These are phyloP conservation scores for Wickerhamomyces hampshirensis DNA, from an alignment of 805 yeast genomes.

Conservation along the genomic window DNA sequence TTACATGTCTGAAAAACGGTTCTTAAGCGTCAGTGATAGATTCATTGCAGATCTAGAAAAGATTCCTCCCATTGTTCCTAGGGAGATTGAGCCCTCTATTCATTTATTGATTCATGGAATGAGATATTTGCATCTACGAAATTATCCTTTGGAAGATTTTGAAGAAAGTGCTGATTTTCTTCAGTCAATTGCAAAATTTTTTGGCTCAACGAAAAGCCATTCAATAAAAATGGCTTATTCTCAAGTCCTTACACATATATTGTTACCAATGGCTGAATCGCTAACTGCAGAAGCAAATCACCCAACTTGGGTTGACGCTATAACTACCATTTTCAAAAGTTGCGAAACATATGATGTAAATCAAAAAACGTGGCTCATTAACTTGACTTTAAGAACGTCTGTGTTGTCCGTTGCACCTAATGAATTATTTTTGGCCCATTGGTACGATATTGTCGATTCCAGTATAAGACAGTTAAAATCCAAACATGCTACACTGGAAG, in stretches of 20 bases:
- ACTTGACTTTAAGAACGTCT: conserved; percentile 65
- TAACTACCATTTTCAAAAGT: conserved; percentile 53
- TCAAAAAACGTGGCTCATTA: conserved; percentile 58
- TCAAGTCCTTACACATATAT: conserved; percentile 70
- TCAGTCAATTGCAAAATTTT: conserved; percentile 82
- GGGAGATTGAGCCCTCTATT: conserved; percentile 54
- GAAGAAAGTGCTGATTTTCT: conserved; percentile 94
- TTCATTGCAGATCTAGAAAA: conserved; percentile 91
- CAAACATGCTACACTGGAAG: conserved; percentile 38
- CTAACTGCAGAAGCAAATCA: conserved; percentile 94
- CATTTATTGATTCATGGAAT: conserved; percentile 85
- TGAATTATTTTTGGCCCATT: conserved; percentile 62
- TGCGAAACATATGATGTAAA: conserved; percentile 40
- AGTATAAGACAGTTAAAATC: conserved; percentile 61
- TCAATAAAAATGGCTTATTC: conserved; percentile 73
- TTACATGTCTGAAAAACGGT: conserved; percentile 80
- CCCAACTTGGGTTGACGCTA: conserved; percentile 90
- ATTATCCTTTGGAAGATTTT: conserved; percentile 82
- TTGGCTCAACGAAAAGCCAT: conserved; percentile 57
- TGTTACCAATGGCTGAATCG: conserved; percentile 78
- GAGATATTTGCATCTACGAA: conserved; percentile 73
- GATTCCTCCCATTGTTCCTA: conserved; percentile 49
- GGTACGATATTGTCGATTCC: conserved; percentile 67
- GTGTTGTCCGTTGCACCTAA: conserved; percentile 77
- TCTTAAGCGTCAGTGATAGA: conserved; percentile 84